Evolutionary conservation across 805 yeast genomes (phyloP).

Genomic region (Cyberlindnera euphorbiiphila): DNA sequence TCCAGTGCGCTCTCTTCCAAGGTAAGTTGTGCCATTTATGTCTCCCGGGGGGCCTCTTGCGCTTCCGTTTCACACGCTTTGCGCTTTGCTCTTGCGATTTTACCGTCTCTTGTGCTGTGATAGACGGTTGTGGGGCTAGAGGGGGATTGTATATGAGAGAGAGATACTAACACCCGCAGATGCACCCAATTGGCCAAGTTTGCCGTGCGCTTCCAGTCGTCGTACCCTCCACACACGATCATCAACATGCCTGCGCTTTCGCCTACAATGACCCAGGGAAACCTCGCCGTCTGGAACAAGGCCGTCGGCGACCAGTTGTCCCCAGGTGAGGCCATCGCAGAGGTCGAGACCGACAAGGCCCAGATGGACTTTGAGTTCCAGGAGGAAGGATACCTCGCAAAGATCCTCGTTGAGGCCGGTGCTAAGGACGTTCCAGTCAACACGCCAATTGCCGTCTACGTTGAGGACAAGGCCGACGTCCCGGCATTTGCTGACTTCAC

Average conservation of each 20-base stretch:
- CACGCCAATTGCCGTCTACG: constrained; percentile 94
- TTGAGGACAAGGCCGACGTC: constrained; percentile 80
- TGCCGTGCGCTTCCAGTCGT: constrained; percentile 26
- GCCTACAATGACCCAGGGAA: constrained; percentile 99
- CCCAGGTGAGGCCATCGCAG: constrained; percentile 95
- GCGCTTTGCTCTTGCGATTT: no score
- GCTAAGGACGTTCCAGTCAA: constrained; percentile 90
- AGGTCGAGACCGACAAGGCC: constrained; percentile 97
- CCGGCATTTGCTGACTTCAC: constrained; percentile 85
- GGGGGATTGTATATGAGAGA: neutral
- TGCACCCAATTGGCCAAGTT: constrained; percentile 18
- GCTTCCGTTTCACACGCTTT: no score
- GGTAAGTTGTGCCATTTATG: no score
- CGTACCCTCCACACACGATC: constrained; percentile 78
- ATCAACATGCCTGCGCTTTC: constrained; percentile 98
- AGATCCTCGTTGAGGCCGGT: constrained; percentile 79
- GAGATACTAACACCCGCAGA: constrained; percentile 14
- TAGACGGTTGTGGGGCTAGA: no score
- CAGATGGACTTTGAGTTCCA: constrained; percentile 98
- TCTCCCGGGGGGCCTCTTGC: no score
- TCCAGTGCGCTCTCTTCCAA: constrained; percentile 17
- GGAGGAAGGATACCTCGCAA: constrained; percentile 92
- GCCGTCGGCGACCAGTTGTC: constrained; percentile 79
- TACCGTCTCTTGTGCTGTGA: no score
- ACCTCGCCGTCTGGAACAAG: constrained; percentile 86